Evolutionary conservation across 345 rosid species (phyloP).

Genomic region (Sapria himalayana): DNA sequence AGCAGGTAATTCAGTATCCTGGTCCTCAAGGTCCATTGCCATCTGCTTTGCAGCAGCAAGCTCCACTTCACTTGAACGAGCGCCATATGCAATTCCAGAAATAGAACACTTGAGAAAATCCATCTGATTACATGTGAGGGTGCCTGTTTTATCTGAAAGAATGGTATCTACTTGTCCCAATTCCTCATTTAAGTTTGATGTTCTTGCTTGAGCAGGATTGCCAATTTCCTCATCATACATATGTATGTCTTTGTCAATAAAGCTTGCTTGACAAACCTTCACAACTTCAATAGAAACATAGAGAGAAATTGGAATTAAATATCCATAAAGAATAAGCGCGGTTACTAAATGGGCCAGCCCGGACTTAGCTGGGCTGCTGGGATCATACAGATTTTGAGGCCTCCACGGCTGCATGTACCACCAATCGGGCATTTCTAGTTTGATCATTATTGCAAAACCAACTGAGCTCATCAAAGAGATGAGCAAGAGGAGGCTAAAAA

Average conservation of each 20-base stretch:
- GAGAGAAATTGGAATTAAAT: constrained; percentile 85
- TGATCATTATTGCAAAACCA: constrained; percentile 70
- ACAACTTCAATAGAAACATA: constrained; percentile 95
- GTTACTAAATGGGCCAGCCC: constrained; percentile 75
- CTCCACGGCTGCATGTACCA: constrained; percentile 45
- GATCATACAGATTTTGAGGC: constrained; percentile 36
- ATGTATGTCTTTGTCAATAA: constrained; percentile 62
- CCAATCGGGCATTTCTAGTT: constrained; percentile 61
- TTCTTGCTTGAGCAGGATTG: constrained; percentile 65
- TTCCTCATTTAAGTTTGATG: constrained; percentile 94
- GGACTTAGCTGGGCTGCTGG: constrained; percentile 29
- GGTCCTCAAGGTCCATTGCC: constrained; percentile 62
- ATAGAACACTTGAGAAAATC: constrained; percentile 92
- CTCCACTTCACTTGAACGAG: constrained; percentile 60
- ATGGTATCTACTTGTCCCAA: constrained; percentile 94
- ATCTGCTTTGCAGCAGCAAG: constrained; percentile 77
- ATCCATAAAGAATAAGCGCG: constrained; percentile 93
- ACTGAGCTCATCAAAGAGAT: constrained; percentile 64
- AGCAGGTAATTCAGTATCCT: constrained; percentile 18
- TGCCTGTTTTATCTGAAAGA: constrained; percentile 96
- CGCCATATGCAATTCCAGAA: constrained; percentile 68
- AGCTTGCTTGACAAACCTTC: constrained; percentile 87
- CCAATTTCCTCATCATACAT: constrained; percentile 92
- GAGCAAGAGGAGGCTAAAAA: constrained; percentile 44
- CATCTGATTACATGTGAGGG: constrained; percentile 98